A percentile compares a stretch with the other conserved stretches of the same genome.
These are phyloP conservation scores for Tardiomyces blankii DNA, from an alignment of 1,139 yeast species.

Conservation along the genomic window DNA sequence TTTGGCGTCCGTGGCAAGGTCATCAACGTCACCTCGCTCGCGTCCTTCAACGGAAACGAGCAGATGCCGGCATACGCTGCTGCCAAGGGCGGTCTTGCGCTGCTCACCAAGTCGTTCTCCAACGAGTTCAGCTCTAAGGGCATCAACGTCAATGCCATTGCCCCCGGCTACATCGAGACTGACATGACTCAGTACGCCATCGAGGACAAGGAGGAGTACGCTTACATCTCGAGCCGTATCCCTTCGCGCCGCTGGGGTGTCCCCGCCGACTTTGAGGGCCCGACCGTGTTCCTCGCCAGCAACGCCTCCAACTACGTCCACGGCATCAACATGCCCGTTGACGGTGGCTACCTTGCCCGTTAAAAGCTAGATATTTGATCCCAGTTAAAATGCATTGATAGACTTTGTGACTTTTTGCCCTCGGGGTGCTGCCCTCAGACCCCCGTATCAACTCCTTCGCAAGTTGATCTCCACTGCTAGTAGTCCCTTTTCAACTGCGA, in stretches of 20 bases:
- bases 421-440: no score
- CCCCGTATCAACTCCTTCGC: no score
- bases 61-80: constrained; percentile 40
- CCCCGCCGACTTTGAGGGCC: constrained; percentile 46
- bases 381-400: no score
- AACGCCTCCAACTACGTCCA: constrained; percentile 41
- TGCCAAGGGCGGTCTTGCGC: constrained; percentile 41
- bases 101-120: constrained; percentile 39
- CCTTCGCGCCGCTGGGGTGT: constrained; percentile 43
- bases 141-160: constrained; percentile 42
- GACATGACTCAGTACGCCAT: constrained; percentile 36
- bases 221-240: constrained; percentile 32
- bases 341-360: constrained; percentile 35
- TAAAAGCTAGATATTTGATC: not conserved
- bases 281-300: constrained; percentile 40
- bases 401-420: no score
- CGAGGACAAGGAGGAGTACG: constrained; percentile 25
- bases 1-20: constrained; percentile 47
- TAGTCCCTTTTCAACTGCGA: no score
- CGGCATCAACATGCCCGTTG: constrained; percentile 43
- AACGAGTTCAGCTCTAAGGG: constrained; percentile 44
- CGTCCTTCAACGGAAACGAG: constrained; percentile 35
- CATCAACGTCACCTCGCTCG: constrained; percentile 49
- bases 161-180: constrained; percentile 47
- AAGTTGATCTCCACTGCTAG: no score